Evolutionary conservation across 805 yeast genomes (phyloP), one percentile per base, ranked within the genome.

Genomic region (Spathaspora sp.): DNA sequence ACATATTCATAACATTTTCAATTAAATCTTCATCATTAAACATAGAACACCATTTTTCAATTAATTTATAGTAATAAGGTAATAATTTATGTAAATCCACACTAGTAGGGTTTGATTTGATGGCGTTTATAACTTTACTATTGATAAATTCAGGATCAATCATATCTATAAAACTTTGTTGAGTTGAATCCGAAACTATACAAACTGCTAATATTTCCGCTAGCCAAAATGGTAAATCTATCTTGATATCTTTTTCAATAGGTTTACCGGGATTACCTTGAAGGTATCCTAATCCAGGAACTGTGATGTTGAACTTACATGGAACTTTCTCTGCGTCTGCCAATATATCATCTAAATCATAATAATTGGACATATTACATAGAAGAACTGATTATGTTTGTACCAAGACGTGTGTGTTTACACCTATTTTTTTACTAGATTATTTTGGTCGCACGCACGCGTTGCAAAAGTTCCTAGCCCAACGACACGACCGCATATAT

Each of bases 141-240:
- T 80, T 74, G 50, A 91, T 78, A 42, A 85, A 82, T 2, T 83
- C 87, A 0, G 98, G 98, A 47, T 81, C 83, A 23, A 81, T 69
- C 49, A 91, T 72, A 47, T 82, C 85, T 5, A 89, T 73, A 58
- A 89, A 88, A 5, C 87, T 81, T 5, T 56, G 59, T 19, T 38
- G 32, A 7, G 57, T 56, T 11, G 63, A 69, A 26, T 68, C 75
- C 63, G 60, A 65, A 32, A 66, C 57, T 31, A 63, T 64, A 56
- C 67, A 72, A 44, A 56, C 64, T 0, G 96, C 96, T 31, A 92
- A 69, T 1, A 87, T 79, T 52, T 85, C 85, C 0, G 97, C 96
- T 42, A 93, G 68, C 98, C 98, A 93, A 28, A 91, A 66, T 0
- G 98, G 98, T 20, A 93, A 73, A 52, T 88, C 92, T 2, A 90